Evolutionary conservation across 352 stramenopile genomes (phyloP), one percentile per base, ranked within the genome.

Genomic region (Achlya hypogyna): DNA sequence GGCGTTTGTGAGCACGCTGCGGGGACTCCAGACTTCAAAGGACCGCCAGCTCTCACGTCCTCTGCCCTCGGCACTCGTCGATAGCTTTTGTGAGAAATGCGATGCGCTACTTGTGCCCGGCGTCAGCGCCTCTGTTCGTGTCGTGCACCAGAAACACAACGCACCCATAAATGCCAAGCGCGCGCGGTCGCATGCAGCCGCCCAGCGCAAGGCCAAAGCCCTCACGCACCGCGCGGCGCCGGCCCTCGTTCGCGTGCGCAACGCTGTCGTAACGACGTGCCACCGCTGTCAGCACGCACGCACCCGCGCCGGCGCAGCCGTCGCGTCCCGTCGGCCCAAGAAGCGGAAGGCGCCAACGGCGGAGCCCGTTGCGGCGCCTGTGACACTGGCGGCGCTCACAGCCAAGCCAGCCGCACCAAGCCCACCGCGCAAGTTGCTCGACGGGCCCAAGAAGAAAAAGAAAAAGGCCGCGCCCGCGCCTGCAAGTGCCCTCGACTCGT

Each of bases 381-480:
- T 27, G 47, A 22, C 59, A 31, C 28, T 66, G 2, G 31, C 49
- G 49, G 20, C 49, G 4, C 8, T 56, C 12, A 56, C 40, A 22
- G 6, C 35, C 25, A 45, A 56, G 42, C 34, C 62, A 35, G 27
- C 34, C 70, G 87, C 81, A 1, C 60, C 78, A n/a, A 89, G 81
- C 68, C 81, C 79, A 0, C 82, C 83, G 28, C 67, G 81, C 20
- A 89, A 87, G 65, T 70, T 93, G 31, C 69, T 93, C 5, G 85
- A 93, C 40, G 77, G 75, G 28, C 75, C 77, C 1, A 84, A 85
- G 67, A 90, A 89, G 63, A 91, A 91, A 64, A 88, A 87, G 35
- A 80, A 84, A 60, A 76, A 75, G 31, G 14, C 42, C 5, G 43
- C 20, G 2, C 6, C 42, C 20, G 18, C 38, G 1, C 60, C 60